Percentiles rank a stretch among this genome's conserved stretches.
These are phyloP conservation scores for Penicillium paneum DNA, from an alignment of 2,329 filamentous ascomycete genomes.

Conservation along the genomic window DNA sequence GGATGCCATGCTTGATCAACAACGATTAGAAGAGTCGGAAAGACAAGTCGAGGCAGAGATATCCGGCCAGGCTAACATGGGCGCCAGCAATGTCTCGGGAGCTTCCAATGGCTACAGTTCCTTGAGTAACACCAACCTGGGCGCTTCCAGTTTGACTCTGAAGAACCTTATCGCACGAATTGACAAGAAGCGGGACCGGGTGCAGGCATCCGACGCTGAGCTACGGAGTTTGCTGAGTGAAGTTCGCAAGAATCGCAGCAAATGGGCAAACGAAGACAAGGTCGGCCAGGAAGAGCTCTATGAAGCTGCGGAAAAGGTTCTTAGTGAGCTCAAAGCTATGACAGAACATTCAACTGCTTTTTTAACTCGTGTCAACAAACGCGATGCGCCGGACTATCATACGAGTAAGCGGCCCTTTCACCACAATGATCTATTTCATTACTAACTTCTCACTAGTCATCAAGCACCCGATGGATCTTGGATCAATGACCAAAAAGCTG, in stretches of 20 bases:
- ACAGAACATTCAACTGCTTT: constrained; percentile 98
- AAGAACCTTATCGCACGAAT: constrained; percentile 97
- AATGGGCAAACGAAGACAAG: constrained; percentile 98
- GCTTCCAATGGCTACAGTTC: constrained; percentile 73
- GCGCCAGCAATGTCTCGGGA: constrained; percentile 51
- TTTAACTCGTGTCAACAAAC: constrained; percentile 88
- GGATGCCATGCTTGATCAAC: constrained; percentile 95
- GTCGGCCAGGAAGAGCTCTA: constrained; percentile 97
- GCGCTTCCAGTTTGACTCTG: constrained; percentile 89
- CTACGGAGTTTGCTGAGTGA: constrained; percentile 92
- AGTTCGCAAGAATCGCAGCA: constrained; percentile 94
- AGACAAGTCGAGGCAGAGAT: constrained; percentile 95
- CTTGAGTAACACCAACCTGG: constrained; percentile 88
- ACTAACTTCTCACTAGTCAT: constrained; percentile 61
- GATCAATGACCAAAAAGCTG: constrained; percentile 97
- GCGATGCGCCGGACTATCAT: constrained; percentile 95
- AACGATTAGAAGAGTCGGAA: constrained; percentile 93
- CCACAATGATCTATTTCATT: not conserved
- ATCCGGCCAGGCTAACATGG: constrained; percentile 60
- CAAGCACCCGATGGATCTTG: constrained; percentile 96
- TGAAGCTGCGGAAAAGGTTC: constrained; percentile 91
- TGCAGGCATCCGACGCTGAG: constrained; percentile 89
- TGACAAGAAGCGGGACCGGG: constrained; percentile 85
- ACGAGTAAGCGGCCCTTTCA: constrained; percentile 60
- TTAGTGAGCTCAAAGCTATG: constrained; percentile 94